phyloP scores from a whole-genome alignment of 2,329 filamentous ascomycete genomes.

The Penicillium olsonii region DNA sequence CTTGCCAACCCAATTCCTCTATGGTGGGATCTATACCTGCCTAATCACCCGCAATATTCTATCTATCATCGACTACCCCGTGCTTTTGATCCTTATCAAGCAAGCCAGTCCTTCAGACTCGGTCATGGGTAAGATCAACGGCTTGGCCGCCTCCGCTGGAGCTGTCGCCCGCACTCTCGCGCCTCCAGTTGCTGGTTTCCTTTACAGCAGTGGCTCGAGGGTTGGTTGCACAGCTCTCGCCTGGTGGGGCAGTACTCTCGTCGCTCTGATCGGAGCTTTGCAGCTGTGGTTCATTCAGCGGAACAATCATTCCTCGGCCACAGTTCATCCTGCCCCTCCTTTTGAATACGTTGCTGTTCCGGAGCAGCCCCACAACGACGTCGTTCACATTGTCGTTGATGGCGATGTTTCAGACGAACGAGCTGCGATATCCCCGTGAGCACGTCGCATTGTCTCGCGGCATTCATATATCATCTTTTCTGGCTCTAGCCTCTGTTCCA shows the following conservation, averaged over 20 bases:
- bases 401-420: constrained; percentile 5
- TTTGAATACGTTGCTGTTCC: constrained; percentile 26
- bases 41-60: constrained; percentile 67
- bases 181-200: constrained; percentile 66
- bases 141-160: constrained; percentile 70
- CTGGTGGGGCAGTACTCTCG: constrained; percentile 61
- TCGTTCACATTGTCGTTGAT: constrained; percentile 34
- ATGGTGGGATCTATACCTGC: constrained; percentile 65
- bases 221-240: constrained; percentile 62
- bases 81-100: constrained; percentile 71
- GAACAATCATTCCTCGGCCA: constrained; percentile 46
- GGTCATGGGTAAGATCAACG: constrained; percentile 70
- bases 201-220: constrained; percentile 64
- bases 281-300: constrained; percentile 59
- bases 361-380: constrained; percentile 22
- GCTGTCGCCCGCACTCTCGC: constrained; percentile 70
- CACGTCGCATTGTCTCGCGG: neutral
- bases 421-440: neutral
- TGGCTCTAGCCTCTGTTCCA: neutral
- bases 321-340: constrained; percentile 37
- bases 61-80: constrained; percentile 68
- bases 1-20: constrained; percentile 56
- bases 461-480: neutral
- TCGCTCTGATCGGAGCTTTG: constrained; percentile 57
- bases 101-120: constrained; percentile 66